Conservation (phyloP, 1,139 yeast species). For the Yamadazyma diospyri region DNA sequence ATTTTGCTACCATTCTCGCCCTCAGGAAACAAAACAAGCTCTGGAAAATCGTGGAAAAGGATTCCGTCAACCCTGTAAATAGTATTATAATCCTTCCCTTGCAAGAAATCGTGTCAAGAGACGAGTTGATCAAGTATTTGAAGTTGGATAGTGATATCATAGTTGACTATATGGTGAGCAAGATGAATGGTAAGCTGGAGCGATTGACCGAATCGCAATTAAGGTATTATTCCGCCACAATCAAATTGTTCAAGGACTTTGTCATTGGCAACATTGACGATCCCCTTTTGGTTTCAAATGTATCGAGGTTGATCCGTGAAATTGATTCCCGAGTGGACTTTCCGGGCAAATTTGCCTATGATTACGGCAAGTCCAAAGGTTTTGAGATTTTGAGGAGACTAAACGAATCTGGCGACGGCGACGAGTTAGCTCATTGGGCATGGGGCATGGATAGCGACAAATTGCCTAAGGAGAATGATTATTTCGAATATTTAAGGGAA, state of each 20-base stretch:
- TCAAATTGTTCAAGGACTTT: conserved; percentile 46
- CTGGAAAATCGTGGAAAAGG: conserved; percentile 37
- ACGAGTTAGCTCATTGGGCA: conserved; percentile 47
- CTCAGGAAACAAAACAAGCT: conserved; percentile 46
- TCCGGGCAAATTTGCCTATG: conserved; percentile 32
- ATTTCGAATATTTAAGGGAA: conserved; percentile 4
- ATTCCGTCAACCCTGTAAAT: conserved; percentile 35
- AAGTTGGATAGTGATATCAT: conserved; percentile 17
- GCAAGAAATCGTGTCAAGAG: conserved; percentile 19
- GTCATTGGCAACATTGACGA: conserved; percentile 49
- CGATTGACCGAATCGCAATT: conserved; percentile 18
- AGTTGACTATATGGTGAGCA: conserved; percentile 3
- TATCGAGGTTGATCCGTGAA: conserved; percentile 34
- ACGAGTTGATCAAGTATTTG: conserved; percentile 8
- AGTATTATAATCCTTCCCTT: conserved; percentile 49
- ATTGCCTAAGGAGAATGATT: conserved; percentile 1
- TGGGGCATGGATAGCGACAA: conserved; percentile 33
- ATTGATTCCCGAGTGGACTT: conserved; percentile 18
- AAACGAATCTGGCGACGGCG: conserved; percentile 22
- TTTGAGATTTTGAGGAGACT: conserved; percentile 38
- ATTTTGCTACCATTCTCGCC: conserved; percentile 44
- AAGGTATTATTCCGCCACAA: conserved; percentile 27
- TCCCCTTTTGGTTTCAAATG: conserved; percentile 30
- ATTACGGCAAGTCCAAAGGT: conserved; percentile 46
- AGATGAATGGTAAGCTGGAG: conserved; percentile 18